These are phyloP conservation scores for Rubia yunnanensis DNA, from an alignment of 257 asterid genomes.

Conservation along the genomic window DNA sequence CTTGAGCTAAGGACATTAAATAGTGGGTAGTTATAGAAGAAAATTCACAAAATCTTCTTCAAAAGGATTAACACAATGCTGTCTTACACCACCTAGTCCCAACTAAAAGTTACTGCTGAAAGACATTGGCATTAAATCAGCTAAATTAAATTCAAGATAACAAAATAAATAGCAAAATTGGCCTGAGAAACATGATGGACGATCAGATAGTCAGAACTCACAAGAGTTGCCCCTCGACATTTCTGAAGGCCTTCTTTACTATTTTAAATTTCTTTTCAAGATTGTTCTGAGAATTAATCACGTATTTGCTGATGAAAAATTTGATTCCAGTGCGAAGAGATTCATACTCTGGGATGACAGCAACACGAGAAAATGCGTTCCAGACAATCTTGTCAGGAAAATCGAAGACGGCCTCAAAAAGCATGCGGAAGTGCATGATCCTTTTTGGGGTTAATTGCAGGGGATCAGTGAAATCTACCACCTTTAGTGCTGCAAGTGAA, in stretches of 20 bases:
- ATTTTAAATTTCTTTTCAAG: conserved; percentile 48
- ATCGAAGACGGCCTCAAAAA: conserved; percentile 65
- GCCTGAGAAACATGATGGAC: background rate
- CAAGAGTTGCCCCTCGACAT: conserved; percentile 49
- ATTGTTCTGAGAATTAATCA: conserved; percentile 29
- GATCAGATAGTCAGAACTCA: conserved; percentile 20
- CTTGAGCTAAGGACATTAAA: no score
- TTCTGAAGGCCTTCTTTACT: conserved; percentile 66
- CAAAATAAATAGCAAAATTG: background rate
- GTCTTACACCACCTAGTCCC: no score
- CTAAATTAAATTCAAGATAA: no score
- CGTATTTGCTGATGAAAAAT: conserved; percentile 60
- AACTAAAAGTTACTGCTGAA: no score
- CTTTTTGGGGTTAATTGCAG: conserved; percentile 48
- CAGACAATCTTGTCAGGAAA: conserved; percentile 60
- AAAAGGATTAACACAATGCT: no score
- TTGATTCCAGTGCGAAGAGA: conserved; percentile 57
- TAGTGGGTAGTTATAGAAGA: no score
- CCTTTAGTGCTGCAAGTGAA: conserved; percentile 70
- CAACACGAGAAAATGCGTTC: conserved; percentile 78
- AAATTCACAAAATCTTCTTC: no score
- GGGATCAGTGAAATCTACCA: conserved; percentile 51
- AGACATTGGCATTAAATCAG: background rate
- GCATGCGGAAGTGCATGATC: conserved; percentile 83
- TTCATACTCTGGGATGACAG: conserved; percentile 63